phyloP scores from a whole-genome alignment of 179 eudicot species.

The Kewa caespitosa region DNA sequence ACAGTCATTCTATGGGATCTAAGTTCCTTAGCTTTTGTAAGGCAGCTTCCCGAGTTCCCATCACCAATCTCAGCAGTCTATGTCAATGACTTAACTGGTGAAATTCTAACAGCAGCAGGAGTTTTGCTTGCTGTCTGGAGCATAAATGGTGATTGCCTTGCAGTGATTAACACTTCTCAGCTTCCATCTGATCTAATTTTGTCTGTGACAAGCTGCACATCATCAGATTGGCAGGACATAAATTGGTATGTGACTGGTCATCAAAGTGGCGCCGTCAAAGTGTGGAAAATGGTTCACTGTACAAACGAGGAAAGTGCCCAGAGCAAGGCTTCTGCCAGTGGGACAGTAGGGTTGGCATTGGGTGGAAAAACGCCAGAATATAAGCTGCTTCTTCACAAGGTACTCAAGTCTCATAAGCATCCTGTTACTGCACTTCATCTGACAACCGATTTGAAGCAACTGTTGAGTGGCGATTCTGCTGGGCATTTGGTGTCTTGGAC shows the following conservation, averaged over 20 bases:
- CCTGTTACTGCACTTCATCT: slow-evolving; percentile 85
- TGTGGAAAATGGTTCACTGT: slow-evolving; percentile 87
- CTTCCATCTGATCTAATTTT: slow-evolving; percentile 85
- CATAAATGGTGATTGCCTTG: slow-evolving; percentile 90
- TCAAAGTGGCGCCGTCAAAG: slow-evolving; percentile 90
- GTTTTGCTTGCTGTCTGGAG: slow-evolving; percentile 89
- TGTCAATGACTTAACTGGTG: slow-evolving; percentile 85
- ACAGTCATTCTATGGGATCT: slow-evolving; percentile 92
- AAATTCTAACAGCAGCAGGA: slow-evolving; percentile 90
- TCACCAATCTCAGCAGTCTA: slow-evolving; percentile 83
- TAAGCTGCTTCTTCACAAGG: slow-evolving; percentile 69
- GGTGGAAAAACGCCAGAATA: slow-evolving; percentile 69
- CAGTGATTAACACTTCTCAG: slow-evolving; percentile 85
- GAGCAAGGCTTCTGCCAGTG: slow-evolving; percentile 36
- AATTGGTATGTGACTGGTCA: slow-evolving; percentile 96
- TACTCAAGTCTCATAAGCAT: slow-evolving; percentile 76
- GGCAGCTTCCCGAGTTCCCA: slow-evolving; percentile 95
- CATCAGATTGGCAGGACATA: slow-evolving; percentile 80
- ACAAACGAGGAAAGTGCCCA: slow-evolving; percentile 42
- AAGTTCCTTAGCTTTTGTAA: slow-evolving; percentile 70
- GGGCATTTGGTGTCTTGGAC: slow-evolving; percentile 94
- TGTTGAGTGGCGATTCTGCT: slow-evolving; percentile 80
- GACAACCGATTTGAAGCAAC: slow-evolving; percentile 73
- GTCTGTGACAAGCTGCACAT: slow-evolving; percentile 68
- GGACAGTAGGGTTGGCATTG: slow-evolving; percentile 46